Conservation (phyloP, 208 protist genomes). For the Phytomonas sp. region DNA sequence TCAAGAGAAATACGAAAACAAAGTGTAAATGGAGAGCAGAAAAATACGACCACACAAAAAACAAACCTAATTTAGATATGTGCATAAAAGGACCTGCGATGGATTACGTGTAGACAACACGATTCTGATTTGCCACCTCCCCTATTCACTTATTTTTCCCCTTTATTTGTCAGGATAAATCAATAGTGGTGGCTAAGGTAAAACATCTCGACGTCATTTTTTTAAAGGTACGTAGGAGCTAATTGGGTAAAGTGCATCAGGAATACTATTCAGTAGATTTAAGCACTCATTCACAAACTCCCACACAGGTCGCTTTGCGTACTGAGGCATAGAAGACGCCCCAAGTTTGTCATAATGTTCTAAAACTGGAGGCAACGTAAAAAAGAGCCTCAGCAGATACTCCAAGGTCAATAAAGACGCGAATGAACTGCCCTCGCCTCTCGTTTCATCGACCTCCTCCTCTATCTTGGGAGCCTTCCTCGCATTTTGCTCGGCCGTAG, state of each 20-base stretch:
- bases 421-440: not conserved
- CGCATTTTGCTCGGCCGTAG: slow-evolving; percentile 8
- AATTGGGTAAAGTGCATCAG: slow-evolving; percentile 25
- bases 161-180: not conserved
- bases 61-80: not conserved
- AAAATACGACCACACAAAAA: not conserved
- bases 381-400: slow-evolving; percentile 71
- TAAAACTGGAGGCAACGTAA: slow-evolving; percentile 62
- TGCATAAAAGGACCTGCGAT: not conserved
- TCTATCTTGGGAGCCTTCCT: not conserved
- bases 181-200: not conserved
- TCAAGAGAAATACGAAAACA: not conserved
- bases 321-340: slow-evolving; percentile 40
- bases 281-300: slow-evolving; percentile 53
- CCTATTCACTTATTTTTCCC: not conserved
- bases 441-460: not conserved
- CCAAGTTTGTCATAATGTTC: slow-evolving; percentile 79
- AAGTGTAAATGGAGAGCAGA: not conserved
- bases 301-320: slow-evolving; percentile 52
- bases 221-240: slow-evolving; percentile 40
- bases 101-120: not conserved
- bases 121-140: not conserved
- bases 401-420: slow-evolving; percentile 44
- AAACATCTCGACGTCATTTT: slow-evolving; percentile 13
- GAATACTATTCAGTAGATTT: slow-evolving; percentile 26